Evolutionary conservation across 306 rosid species (phyloP), one percentile per base, ranked within the genome.

Genomic region (Purshia tridentata): DNA sequence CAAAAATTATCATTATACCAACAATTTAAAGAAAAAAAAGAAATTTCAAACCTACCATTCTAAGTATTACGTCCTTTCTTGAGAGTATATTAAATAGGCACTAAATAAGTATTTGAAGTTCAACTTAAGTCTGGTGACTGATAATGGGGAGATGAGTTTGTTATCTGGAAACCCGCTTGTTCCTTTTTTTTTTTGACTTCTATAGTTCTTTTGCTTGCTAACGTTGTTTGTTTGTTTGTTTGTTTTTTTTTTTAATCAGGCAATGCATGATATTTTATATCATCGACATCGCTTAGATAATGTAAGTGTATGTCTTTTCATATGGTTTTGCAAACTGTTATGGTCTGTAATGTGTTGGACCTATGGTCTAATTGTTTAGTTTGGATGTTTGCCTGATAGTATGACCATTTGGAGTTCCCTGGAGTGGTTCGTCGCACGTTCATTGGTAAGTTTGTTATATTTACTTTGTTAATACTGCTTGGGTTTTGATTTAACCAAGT

Each of bases 361-460:
- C 63, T 72, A 67, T 45, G 8, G 53, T 46, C 37, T 66, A 47
- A 53, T 52, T 80, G 16, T 52, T 76, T 72, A 29, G 44, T 8
- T 53, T 76, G 77, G 18, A 13, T 72, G 59, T 5, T 18, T 50
- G 41, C 70, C 40, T 65, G 50, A 4, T 63, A 93, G 96, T 93
- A 91, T 80, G 98, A 93, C 83, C 98, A 93, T 84, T 76, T 91
- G 84, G 98, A 89, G 78, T 93, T 93, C 54, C 90, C 97, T 13
- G 97, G 97, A 6, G 97, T 91, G 22, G 97, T 91, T 84, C 92
- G 97, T 80, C 96, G 97, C 65, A 89, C 96, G 66, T 89, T 93
- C 70, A 70, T 89, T 2, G 98, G 98, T 91, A 84, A 67, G 83
- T 53, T 74, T 81, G 45, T 12, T 4, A n/a, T 15, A 2, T 44